A percentile compares a stretch with the other conserved stretches of the same genome.
Conservation (phyloP, 768 basidiomycete species). For the Multifurca ochricompacta region DNA sequence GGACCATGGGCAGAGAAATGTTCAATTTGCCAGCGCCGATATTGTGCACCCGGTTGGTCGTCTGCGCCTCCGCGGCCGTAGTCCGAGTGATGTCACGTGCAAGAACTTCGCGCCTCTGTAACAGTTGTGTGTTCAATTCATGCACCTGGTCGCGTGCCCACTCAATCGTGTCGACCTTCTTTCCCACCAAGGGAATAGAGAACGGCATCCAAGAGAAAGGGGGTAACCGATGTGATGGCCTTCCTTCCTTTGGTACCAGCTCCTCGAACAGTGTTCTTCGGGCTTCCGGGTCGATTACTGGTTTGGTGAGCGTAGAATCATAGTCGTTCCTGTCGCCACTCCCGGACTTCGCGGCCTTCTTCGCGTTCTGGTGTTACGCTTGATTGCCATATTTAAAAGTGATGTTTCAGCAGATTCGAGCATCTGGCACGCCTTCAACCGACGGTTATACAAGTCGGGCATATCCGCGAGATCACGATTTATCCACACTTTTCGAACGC, state of each 20-base stretch:
- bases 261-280: constrained; percentile 24
- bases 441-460: constrained; percentile 73
- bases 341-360: constrained; percentile 36
- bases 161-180: constrained; percentile 92
- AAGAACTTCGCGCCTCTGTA: constrained; percentile 24
- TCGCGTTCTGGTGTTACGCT: constrained; percentile 49
- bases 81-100: constrained; percentile 26
- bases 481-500: constrained; percentile 87
- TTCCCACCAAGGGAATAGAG: constrained; percentile 59
- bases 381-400: constrained; percentile 67
- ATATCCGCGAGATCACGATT: constrained; percentile 85
- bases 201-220: constrained; percentile 43
- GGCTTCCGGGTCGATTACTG: constrained; percentile 27
- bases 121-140: constrained; percentile 28
- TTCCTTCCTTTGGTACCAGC: constrained; percentile 60
- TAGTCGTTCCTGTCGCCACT: constrained; percentile 13
- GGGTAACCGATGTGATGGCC: constrained; percentile 72
- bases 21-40: constrained; percentile 24
- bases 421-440: constrained; percentile 62
- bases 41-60: constrained; percentile 16
- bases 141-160: constrained; percentile 77
- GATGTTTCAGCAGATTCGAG: constrained; percentile 83
- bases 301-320: neutral
- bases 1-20: constrained; percentile 10
- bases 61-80: constrained; percentile 19